Percentiles rank a stretch among this genome's conserved stretches.
These are phyloP conservation scores for Trebouxia gelatinosa DNA, from an alignment of 163 green algal species.

Conservation along the genomic window DNA sequence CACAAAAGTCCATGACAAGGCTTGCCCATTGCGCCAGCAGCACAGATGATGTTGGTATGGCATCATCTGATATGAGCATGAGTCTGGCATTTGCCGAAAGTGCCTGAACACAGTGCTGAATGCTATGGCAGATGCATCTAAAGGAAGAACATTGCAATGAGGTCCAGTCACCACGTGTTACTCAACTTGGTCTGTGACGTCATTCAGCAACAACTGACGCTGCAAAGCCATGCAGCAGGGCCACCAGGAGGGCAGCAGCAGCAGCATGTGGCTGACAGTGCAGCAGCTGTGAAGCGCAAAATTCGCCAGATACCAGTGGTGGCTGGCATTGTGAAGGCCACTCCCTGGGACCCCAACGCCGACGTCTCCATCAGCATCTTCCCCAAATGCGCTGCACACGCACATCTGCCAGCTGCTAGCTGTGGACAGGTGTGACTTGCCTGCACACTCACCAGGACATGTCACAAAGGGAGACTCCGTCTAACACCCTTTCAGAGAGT, in stretches of 20 bases:
- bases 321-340: neutral
- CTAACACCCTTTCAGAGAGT: too few relatives aligned
- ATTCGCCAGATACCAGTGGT: neutral
- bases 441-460: too few relatives aligned
- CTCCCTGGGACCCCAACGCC: neutral
- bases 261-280: neutral
- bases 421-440: constrained; percentile 10
- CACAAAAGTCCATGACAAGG: too few relatives aligned
- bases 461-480: too few relatives aligned
- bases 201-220: neutral
- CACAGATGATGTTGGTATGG: too few relatives aligned
- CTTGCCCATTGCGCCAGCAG: too few relatives aligned
- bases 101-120: neutral
- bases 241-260: neutral
- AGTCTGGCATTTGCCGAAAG: neutral
- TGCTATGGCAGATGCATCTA: neutral
- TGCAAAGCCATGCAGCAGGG: neutral
- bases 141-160: neutral
- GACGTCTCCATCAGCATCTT: constrained; percentile 28
- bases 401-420: neutral
- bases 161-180: neutral
- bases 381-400: constrained; percentile 17
- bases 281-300: constrained; percentile 1
- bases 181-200: neutral
- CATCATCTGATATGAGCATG: too few relatives aligned